A percentile compares a stretch with the other conserved stretches of the same genome.
Conservation (phyloP, 345 rosid genomes). For the Crucihimalaya himalaica region DNA sequence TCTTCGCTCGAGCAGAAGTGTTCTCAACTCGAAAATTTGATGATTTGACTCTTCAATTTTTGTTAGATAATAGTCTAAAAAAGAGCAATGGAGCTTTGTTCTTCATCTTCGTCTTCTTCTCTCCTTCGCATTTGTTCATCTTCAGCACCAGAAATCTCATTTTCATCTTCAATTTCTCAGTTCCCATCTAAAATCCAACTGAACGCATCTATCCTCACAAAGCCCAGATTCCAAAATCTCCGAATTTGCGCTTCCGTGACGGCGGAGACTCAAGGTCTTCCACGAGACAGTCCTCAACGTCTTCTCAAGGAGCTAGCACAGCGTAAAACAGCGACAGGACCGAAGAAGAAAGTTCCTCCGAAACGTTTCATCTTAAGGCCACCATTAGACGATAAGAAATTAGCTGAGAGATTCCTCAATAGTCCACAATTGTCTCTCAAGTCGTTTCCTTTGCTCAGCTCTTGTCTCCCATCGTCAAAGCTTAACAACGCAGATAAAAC, state of each 20-base stretch:
- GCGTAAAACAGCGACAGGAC: conserved; percentile 65
- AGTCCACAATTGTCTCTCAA: conserved; percentile 90
- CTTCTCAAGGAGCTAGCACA: conserved; percentile 93
- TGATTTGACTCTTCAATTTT: background rate
- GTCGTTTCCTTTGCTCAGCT: conserved; percentile 78
- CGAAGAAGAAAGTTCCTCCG: conserved; percentile 72
- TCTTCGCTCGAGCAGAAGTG: conserved; percentile 7
- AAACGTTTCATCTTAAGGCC: conserved; percentile 74
- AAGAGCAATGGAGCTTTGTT: conserved; percentile 65
- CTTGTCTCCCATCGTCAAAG: conserved; percentile 82
- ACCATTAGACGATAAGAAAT: conserved; percentile 81
- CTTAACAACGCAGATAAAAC: conserved; percentile 80
- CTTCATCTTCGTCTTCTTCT: conserved; percentile 52
- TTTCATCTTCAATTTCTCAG: conserved; percentile 61
- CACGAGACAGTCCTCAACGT: conserved; percentile 79
- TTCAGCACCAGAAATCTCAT: conserved; percentile 52
- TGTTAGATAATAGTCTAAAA: background rate
- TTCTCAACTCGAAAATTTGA: background rate
- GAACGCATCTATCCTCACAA: conserved; percentile 36
- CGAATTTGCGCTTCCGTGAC: conserved; percentile 55
- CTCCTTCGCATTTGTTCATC: conserved; percentile 43
- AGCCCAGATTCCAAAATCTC: conserved; percentile 43
- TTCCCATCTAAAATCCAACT: conserved; percentile 46
- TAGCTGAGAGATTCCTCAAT: conserved; percentile 75
- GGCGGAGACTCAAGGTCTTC: conserved; percentile 62